These are phyloP conservation scores for Rhizopus microsporus DNA, from an alignment of 371 early-diverging fungal species.

Conservation along the genomic window DNA sequence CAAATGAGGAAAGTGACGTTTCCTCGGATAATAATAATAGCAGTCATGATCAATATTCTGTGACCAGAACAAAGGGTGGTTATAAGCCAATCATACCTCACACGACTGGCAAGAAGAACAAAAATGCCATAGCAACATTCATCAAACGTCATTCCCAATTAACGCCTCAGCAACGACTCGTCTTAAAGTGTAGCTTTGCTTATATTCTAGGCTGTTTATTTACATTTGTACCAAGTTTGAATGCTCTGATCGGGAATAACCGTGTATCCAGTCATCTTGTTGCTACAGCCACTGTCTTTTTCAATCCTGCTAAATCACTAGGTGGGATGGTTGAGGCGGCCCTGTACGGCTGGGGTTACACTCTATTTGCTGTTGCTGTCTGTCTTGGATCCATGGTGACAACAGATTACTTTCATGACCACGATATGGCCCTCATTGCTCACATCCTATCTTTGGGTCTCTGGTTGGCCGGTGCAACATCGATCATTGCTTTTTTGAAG, in stretches of 20 bases:
- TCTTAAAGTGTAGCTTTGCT: conserved; percentile 63
- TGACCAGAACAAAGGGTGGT: neutral
- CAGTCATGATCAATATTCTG: neutral
- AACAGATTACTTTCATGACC: conserved; percentile 62
- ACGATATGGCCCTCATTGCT: conserved; percentile 38
- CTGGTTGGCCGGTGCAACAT: conserved; percentile 63
- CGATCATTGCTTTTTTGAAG: conserved; percentile 60
- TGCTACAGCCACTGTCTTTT: conserved; percentile 67
- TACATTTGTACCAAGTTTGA: conserved; percentile 57
- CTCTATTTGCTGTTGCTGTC: conserved; percentile 50
- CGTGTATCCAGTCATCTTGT: conserved; percentile 62
- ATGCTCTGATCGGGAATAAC: conserved; percentile 42
- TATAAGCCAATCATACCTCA: neutral
- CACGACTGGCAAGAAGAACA: neutral
- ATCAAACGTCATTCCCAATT: neutral
- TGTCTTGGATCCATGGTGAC: conserved; percentile 57
- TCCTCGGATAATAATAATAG: neutral
- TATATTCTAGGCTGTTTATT: conserved; percentile 58
- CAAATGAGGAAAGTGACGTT: conserved; percentile 17
- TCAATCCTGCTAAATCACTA: conserved; percentile 67
- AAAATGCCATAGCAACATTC: no score
- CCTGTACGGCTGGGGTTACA: conserved; percentile 58
- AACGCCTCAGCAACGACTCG: conserved; percentile 38
- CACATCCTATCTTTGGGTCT: conserved; percentile 52
- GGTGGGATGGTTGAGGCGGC: conserved; percentile 74